A percentile compares a stretch with the other conserved stretches of the same genome.
Evolutionary conservation across 2,329 filamentous ascomycete species (phyloP).

Genomic region (Ophiocordyceps australis): DNA sequence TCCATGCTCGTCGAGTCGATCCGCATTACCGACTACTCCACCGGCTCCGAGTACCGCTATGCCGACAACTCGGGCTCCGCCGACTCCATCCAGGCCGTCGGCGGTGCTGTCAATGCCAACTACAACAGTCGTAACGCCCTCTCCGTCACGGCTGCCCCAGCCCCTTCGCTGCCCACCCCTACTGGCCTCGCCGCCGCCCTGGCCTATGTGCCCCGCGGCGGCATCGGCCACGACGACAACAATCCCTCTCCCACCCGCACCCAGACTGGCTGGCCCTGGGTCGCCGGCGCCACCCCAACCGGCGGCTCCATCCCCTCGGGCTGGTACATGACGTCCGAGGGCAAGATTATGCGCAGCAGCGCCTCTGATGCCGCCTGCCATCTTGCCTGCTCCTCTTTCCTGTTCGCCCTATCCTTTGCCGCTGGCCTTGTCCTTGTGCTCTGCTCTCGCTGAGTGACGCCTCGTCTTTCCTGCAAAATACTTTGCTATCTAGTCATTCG

Average conservation of each 20-base stretch:
- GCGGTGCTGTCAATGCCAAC: conserved; percentile 56
- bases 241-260: conserved; percentile 32
- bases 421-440: conserved; percentile 8
- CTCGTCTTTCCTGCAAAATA: no score
- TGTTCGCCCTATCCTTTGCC: conserved; percentile 8
- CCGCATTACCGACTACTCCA: conserved; percentile 78
- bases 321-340: conserved; percentile 63
- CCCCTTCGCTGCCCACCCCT: conserved; percentile 30
- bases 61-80: conserved; percentile 60
- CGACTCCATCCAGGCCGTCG: conserved; percentile 67
- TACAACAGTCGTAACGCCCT: conserved; percentile 30
- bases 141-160: conserved; percentile 3
- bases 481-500: no score
- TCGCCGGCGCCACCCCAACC: conserved; percentile 32
- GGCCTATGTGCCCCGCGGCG: conserved; percentile 51
- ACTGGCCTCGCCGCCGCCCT: conserved; percentile 42
- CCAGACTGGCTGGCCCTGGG: conserved; percentile 57
- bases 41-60: conserved; percentile 71
- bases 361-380: conserved; percentile 19
- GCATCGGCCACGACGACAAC: conserved; percentile 39
- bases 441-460: conserved; percentile 3
- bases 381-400: conserved; percentile 4
- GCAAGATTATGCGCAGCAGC: conserved; percentile 56
- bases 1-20: conserved; percentile 68
- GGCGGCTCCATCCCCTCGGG: conserved; percentile 49